These are phyloP conservation scores for Ceratocystis eucalypticola DNA, from an alignment of 2,329 filamentous ascomycete genomes.

Conservation along the genomic window DNA sequence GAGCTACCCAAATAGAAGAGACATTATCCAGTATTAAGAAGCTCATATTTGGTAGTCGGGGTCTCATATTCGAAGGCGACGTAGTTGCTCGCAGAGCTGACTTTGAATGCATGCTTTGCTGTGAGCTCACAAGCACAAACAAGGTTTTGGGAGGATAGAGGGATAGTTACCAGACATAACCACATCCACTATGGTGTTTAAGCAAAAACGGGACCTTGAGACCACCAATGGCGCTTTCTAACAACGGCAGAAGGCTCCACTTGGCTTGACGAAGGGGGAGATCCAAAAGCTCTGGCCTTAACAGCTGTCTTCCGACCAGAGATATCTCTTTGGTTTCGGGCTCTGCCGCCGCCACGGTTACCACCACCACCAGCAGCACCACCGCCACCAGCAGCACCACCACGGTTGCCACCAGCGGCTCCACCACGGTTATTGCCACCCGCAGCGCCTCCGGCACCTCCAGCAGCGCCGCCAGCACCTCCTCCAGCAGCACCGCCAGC, in stretches of 20 bases:
- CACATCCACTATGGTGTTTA: background rate
- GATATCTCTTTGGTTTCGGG: too few relatives aligned
- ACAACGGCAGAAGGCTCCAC: background rate
- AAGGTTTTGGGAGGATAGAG: background rate
- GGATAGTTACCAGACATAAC: too few relatives aligned
- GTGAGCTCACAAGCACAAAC: background rate
- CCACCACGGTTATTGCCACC: slow-evolving; percentile 9
- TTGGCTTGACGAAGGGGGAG: background rate
- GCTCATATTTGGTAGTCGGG: background rate
- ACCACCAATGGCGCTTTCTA: background rate
- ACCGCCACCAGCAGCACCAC: too few relatives aligned
- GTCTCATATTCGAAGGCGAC: too few relatives aligned
- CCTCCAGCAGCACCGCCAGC: slow-evolving; percentile 15
- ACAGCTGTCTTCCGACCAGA: background rate
- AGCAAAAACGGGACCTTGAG: background rate
- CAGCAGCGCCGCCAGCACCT: slow-evolving; percentile 21
- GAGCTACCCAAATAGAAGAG: background rate
- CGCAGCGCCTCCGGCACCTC: slow-evolving; percentile 10
- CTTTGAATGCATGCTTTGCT: background rate
- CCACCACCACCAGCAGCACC: too few relatives aligned
- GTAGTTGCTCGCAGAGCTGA: background rate
- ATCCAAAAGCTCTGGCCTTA: background rate
- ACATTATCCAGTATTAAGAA: background rate
- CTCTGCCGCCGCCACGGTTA: too few relatives aligned
- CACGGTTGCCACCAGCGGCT: background rate